Percentiles rank a stretch among this genome's conserved stretches.
phyloP scores from a whole-genome alignment of 2,329 filamentous ascomycete species.

The Alternaria metachromatica region DNA sequence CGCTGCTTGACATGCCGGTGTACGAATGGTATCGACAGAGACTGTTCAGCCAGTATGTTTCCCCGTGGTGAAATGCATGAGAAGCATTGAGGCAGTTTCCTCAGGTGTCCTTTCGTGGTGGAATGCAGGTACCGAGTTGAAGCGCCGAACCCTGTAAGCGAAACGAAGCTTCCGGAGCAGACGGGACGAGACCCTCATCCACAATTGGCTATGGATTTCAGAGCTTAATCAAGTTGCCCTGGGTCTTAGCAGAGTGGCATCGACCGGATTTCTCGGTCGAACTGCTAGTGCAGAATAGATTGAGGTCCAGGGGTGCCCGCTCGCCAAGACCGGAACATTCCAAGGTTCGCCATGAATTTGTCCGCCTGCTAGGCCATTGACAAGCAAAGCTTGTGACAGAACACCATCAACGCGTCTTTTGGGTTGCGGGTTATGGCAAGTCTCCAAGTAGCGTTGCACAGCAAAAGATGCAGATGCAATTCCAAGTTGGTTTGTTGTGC shows the following conservation, averaged over 20 bases:
- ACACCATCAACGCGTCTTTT: neutral
- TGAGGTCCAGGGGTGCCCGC: constrained; percentile 10
- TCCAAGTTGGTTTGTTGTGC: constrained; percentile 5
- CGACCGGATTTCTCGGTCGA: constrained; percentile 28
- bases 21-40: neutral
- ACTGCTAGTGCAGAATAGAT: constrained; percentile 13
- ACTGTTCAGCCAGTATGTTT: neutral
- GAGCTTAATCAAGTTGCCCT: constrained; percentile 26
- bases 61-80: neutral
- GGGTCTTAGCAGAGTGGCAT: constrained; percentile 31
- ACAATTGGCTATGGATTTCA: constrained; percentile 23
- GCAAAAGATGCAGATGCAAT: neutral
- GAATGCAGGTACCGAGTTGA: constrained; percentile 14
- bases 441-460: neutral
- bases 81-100: constrained; percentile 1
- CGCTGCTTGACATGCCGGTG: neutral
- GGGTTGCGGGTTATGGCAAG: neutral
- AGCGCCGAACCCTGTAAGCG: constrained; percentile 10
- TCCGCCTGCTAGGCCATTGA: neutral
- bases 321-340: constrained; percentile 10
- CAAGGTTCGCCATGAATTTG: constrained; percentile 4
- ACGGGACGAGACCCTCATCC: constrained; percentile 44
- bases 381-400: neutral
- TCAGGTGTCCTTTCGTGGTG: constrained; percentile 9
- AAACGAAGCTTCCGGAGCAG: constrained; percentile 36